Percentiles rank a stretch among this genome's conserved stretches.
Conservation (phyloP, 768 basidiomycete species). For the Russula compacta region DNA sequence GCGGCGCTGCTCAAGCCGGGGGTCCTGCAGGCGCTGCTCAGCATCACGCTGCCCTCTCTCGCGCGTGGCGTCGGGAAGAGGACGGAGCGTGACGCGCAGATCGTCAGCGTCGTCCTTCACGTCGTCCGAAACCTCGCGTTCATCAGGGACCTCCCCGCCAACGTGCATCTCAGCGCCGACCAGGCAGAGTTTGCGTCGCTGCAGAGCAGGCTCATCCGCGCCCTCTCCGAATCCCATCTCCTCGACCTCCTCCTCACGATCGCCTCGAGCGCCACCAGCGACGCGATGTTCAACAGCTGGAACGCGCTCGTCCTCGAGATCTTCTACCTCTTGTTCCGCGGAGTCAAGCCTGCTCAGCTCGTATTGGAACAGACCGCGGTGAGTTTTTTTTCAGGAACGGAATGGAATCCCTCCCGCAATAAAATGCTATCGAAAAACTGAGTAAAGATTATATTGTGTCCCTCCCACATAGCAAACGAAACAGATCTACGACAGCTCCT, state of each 20-base stretch:
- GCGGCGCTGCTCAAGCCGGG: conserved; percentile 60
- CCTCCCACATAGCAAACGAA: conserved; percentile 46
- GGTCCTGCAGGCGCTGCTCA: conserved; percentile 63
- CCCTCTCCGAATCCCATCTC: conserved; percentile 61
- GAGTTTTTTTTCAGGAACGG: background rate
- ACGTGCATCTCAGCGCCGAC: conserved; percentile 64
- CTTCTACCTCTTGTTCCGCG: conserved; percentile 82
- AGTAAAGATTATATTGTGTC: too few relatives aligned
- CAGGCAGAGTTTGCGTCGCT: conserved; percentile 70
- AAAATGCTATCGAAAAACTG: background rate
- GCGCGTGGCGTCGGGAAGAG: conserved; percentile 63
- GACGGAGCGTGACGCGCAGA: conserved; percentile 69
- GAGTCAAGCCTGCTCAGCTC: conserved; percentile 55
- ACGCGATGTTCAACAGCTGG: conserved; percentile 74
- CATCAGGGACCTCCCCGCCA: conserved; percentile 76
- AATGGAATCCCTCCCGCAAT: background rate
- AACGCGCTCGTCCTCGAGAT: conserved; percentile 92
- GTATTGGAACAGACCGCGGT: conserved; percentile 60
- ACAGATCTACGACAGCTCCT: conserved; percentile 65
- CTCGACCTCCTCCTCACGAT: conserved; percentile 78
- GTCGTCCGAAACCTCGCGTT: conserved; percentile 90
- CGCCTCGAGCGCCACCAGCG: conserved; percentile 64
- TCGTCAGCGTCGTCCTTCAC: conserved; percentile 83
- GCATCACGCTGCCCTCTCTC: conserved; percentile 69
- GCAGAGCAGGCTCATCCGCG: conserved; percentile 67